Conservation (phyloP, 768 basidiomycete species). For the Hygrophoropsis aurantiaca region DNA sequence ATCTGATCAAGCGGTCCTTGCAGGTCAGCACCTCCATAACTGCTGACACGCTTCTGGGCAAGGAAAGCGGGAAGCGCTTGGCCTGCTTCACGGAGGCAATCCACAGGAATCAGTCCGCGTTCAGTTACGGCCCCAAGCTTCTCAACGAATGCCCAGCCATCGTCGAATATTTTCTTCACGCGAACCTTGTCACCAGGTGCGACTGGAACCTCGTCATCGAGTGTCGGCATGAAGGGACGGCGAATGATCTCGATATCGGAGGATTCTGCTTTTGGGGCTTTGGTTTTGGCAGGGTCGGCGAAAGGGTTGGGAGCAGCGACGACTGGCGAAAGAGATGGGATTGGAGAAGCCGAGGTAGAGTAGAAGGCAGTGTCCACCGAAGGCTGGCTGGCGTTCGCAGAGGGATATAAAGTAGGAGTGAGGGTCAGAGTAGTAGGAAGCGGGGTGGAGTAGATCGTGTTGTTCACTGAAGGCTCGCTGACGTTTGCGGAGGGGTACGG, state of each 20-base stretch:
- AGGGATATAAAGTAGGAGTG: neutral
- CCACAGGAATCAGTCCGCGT: conserved; percentile 65
- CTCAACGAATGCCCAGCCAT: conserved; percentile 71
- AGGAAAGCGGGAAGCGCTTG: conserved; percentile 51
- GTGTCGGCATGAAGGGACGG: conserved; percentile 55
- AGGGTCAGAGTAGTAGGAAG: neutral
- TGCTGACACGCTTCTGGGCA: conserved; percentile 47
- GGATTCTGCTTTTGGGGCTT: too few species aligned
- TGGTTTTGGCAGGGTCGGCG: conserved; percentile 27
- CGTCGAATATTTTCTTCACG: conserved; percentile 57
- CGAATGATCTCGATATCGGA: conserved; percentile 47
- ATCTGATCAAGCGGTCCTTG: neutral
- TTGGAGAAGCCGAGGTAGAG: conserved; percentile 6
- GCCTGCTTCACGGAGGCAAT: conserved; percentile 55
- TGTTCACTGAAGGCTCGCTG: conserved; percentile 9
- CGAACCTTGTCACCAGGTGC: conserved; percentile 49
- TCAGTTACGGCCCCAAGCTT: conserved; percentile 26
- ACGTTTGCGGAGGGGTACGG: conserved; percentile 13
- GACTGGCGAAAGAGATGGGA: neutral
- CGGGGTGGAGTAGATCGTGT: conserved; percentile 12
- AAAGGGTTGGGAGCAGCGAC: conserved; percentile 29
- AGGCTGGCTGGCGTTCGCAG: conserved; percentile 10
- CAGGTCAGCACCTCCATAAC: conserved; percentile 22
- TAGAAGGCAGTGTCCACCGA: conserved; percentile 6
- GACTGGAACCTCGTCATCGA: conserved; percentile 61